Percentiles rank a stretch among this genome's conserved stretches.
Evolutionary conservation across 208 protist genomes (phyloP).

Genomic region (Leishmania guyanensis): DNA sequence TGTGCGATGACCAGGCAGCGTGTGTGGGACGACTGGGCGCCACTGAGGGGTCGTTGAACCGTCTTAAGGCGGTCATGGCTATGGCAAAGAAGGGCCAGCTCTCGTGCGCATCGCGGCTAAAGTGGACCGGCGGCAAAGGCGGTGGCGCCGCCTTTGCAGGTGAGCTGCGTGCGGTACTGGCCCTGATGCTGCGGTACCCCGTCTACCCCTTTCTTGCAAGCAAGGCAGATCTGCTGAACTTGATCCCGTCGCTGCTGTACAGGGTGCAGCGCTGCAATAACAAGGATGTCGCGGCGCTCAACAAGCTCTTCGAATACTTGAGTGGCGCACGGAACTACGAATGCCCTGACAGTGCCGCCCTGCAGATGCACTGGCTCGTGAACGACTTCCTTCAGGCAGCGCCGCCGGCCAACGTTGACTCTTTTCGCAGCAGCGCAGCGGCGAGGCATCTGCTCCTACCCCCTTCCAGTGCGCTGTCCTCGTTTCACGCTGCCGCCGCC

Average conservation of each 20-base stretch:
- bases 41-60: conserved; percentile 40
- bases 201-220: conserved; percentile 32
- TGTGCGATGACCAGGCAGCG: conserved; percentile 40
- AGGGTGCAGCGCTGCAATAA: conserved; percentile 61
- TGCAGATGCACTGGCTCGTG: conserved; percentile 46
- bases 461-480: neutral
- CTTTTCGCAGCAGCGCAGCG: conserved; percentile 2
- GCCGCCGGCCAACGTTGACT: conserved; percentile 7
- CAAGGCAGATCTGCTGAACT: conserved; percentile 21
- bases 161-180: conserved; percentile 34
- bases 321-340: neutral
- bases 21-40: conserved; percentile 53
- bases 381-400: conserved; percentile 30
- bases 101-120: conserved; percentile 41
- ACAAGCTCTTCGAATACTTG: conserved; percentile 37
- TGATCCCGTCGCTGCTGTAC: conserved; percentile 70
- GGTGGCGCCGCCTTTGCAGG: conserved; percentile 18
- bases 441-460: conserved; percentile 2
- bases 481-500: conserved; percentile 23
- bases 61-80: conserved; percentile 35
- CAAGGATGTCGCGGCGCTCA: conserved; percentile 43
- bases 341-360: conserved; percentile 16
- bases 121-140: conserved; percentile 32
- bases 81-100: conserved; percentile 38
- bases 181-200: conserved; percentile 42